phyloP scores from a whole-genome alignment of 1,139 yeast genomes.

The Diutina mesorugosa region DNA sequence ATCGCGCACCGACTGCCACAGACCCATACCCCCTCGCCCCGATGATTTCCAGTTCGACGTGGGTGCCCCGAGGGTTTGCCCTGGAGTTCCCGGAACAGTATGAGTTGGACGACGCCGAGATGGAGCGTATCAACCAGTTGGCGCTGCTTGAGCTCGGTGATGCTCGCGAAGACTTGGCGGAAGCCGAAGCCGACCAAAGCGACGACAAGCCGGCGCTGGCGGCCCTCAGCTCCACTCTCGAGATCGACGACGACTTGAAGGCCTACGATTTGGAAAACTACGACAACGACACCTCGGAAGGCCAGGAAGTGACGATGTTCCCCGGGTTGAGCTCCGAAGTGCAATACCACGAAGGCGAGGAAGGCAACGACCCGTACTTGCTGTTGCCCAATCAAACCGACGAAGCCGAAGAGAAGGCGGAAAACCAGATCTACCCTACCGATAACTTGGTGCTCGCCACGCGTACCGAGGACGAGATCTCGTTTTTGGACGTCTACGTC shows the following conservation, averaged over 20 bases:
- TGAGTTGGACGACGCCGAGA: constrained; percentile 82
- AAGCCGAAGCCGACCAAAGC: constrained; percentile 12
- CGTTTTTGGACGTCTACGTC: constrained; percentile 84
- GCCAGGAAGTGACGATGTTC: constrained; percentile 46
- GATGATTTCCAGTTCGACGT: constrained; percentile 85
- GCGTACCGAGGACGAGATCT: constrained; percentile 91
- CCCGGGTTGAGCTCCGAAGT: constrained; percentile 52
- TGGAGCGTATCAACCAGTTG: constrained; percentile 79
- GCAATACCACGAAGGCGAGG: constrained; percentile 37
- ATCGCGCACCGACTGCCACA: background rate
- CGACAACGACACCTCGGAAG: constrained; percentile 51
- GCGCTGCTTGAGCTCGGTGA: constrained; percentile 74
- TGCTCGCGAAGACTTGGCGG: constrained; percentile 49
- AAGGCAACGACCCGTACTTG: constrained; percentile 56
- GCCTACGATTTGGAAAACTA: constrained; percentile 80
- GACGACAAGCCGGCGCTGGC: background rate
- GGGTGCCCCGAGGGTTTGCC: constrained; percentile 97
- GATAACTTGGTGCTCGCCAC: constrained; percentile 86
- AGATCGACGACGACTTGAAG: constrained; percentile 70
- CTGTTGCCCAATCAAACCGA: constrained; percentile 62
- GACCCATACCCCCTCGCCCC: background rate
- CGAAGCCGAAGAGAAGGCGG: constrained; percentile 58
- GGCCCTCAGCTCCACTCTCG: constrained; percentile 36
- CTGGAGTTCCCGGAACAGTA: constrained; percentile 86
- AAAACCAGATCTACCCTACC: constrained; percentile 76